Evolutionary conservation across 2,329 filamentous ascomycete genomes (phyloP), one percentile per base, ranked within the genome.

Genomic region (Talaromyces islandicus): DNA sequence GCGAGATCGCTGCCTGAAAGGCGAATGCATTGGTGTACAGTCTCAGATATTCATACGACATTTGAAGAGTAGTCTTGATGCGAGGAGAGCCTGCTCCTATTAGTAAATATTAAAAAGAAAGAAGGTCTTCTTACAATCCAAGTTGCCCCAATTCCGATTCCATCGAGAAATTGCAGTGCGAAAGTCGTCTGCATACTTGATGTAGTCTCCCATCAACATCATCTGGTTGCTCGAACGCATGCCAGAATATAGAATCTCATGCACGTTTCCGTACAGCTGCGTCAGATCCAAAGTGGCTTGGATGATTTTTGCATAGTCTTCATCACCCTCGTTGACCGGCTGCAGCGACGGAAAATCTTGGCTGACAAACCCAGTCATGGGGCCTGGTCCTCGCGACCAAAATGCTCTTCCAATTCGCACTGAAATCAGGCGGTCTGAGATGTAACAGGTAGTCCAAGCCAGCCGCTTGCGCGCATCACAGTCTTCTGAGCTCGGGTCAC

Each of bases 11-110:
- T 2, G 88, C 88, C 69, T 91, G 88, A 65, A 90, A 90, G 1
- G 88, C 88, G 68, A 90, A 91, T 0, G 88, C 88, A 61, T 89
- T 90, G 55, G 88, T 88, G 70, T 91, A 91, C 0, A 91, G 79
- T 7, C 88, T 81, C 1, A 91, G 75, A 67, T 90, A 91, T 65
- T 90, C 87, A 67, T 89, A 90, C 0, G 87, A 88, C 67, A 91
- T 80, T 25, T 89, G 78, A 2, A 91, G 73, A 5, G 84, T 88
- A 3, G 85, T 84, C 69, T 89, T 89, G 64, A 90, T 82, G 6
- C 84, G 82, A 1, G 84, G 80, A 1, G 87, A 88, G 68, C 83
- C 82, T 84, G 57, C n/a, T 7, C 14, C 32, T 21, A 7, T 35
- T 14, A 57, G 58, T 70, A 54, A 71, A 64, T 56, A 21, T 35